Percentiles rank a stretch among this genome's conserved stretches.
phyloP scores from a whole-genome alignment of 768 basidiomycete genomes.

The Clitopilus passeckerianus region DNA sequence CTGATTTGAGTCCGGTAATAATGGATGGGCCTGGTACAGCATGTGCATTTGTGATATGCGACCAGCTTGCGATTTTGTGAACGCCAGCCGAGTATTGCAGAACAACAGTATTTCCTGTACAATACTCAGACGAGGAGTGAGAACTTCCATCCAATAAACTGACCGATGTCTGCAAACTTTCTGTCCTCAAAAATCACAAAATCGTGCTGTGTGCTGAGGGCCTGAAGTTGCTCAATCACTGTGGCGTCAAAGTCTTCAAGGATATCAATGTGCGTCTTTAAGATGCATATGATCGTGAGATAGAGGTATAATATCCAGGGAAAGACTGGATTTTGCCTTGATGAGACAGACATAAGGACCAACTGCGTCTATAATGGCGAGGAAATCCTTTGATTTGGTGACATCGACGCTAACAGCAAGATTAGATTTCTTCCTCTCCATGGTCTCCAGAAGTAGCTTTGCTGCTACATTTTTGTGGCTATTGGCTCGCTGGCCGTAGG shows the following conservation, averaged over 20 bases:
- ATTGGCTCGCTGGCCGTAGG: slow-evolving; percentile 59
- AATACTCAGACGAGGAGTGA: slow-evolving; percentile 1
- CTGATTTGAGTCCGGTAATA: slow-evolving; percentile 80
- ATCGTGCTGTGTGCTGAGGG: slow-evolving; percentile 75
- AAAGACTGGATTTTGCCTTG: slow-evolving; percentile 56
- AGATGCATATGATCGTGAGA: slow-evolving; percentile 14
- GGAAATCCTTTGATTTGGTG: slow-evolving; percentile 68
- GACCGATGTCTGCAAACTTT: slow-evolving; percentile 98
- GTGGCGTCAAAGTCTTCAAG: slow-evolving; percentile 83
- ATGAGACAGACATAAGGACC: slow-evolving; percentile 90
- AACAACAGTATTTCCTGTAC: slow-evolving; percentile 88
- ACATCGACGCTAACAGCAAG: slow-evolving; percentile 97
- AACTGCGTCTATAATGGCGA: slow-evolving; percentile 83
- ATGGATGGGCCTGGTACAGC: slow-evolving; percentile 94
- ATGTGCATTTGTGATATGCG: slow-evolving; percentile 97
- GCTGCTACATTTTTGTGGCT: slow-evolving; percentile 73
- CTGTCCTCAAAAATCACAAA: slow-evolving; percentile 98
- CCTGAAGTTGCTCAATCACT: slow-evolving; percentile 63
- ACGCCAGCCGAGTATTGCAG: slow-evolving; percentile 92
- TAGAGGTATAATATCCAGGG: slow-evolving; percentile 11
- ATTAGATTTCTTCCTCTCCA: slow-evolving; percentile 86
- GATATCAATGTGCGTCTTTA: slow-evolving; percentile 94
- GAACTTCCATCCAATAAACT: slow-evolving; percentile 11
- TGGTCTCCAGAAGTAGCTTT: slow-evolving; percentile 68
- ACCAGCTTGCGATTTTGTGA: slow-evolving; percentile 92